Evolutionary conservation across 1,139 yeast species (phyloP), one percentile per base, ranked within the genome.

Genomic region (Debaryomyces coudertii): DNA sequence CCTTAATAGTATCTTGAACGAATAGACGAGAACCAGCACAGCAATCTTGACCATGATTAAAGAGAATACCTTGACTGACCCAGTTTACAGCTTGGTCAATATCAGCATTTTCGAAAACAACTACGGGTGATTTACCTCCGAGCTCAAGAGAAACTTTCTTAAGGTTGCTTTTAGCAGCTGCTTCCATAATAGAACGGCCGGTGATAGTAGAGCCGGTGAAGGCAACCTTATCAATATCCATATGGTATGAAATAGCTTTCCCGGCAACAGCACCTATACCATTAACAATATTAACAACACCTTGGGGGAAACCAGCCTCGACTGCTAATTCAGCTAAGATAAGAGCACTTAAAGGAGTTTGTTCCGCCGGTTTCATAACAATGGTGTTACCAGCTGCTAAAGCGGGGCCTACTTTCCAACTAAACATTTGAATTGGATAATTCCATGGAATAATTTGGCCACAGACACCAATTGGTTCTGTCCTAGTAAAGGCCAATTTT

Each of bases 11-110:
- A 53, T 82, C 88, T 66, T 85, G 90, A 48, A 84, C 80, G 62
- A 78, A 82, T 45, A 85, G 66, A 62, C 92, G 80, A 40, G 90
- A 83, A 50, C 89, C 88, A 16, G 90, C 90, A 60, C 83, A 80
- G 70, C 92, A 85, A 43, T 82, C 87, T 66, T 85, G 89, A 62
- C 92, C 92, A 56, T 83, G 78, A 73, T 85, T 85, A 77, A 74
- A 83, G 79, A 76, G 49, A 1, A 70, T 65, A 3, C 65, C 61
- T 20, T 37, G 31, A 40, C 49, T 40, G n/a, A 48, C 49, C 52
- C 90, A 89, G 30, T 89, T 84, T 27, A 27, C 40, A 48, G 58
- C 52, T 43, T 38, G 46, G 15, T 56, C 55, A 35, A 63, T 47
- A 48, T 65, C 54, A 22, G 67, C 67, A 43, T 64, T 68, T 50